Percentiles rank a stretch among this genome's conserved stretches.
phyloP scores from a whole-genome alignment of 371 early-diverging fungal genomes.

The Rozella allomycis region DNA sequence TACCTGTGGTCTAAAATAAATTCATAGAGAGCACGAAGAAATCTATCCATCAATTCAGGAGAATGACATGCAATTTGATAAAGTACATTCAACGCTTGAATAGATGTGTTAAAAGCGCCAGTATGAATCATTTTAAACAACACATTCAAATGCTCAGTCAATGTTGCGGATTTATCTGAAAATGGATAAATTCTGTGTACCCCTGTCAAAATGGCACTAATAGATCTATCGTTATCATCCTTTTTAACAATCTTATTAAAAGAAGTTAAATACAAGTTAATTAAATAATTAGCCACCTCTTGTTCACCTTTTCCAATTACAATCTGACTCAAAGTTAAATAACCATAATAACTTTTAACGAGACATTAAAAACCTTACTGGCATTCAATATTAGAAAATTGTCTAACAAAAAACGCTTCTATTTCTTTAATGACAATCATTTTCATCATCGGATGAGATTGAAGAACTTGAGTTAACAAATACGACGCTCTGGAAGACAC shows the following conservation, averaged over 20 bases:
- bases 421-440: conserved; percentile 58
- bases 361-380: conserved; percentile 62
- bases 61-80: conserved; percentile 48
- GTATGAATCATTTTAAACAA: conserved; percentile 69
- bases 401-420: conserved; percentile 56
- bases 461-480: conserved; percentile 43
- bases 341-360: conserved; percentile 53
- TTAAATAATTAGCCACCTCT: conserved; percentile 44
- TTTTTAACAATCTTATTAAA: conserved; percentile 48
- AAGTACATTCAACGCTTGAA: conserved; percentile 74
- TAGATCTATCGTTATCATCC: conserved; percentile 16
- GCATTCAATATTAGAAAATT: conserved; percentile 28
- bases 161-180: conserved; percentile 13
- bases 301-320: conserved; percentile 44
- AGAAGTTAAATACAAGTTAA: conserved; percentile 70
- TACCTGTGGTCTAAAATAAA: too few relatives aligned
- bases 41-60: too few relatives aligned
- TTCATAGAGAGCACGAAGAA: too few relatives aligned
- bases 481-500: conserved; percentile 61
- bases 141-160: conserved; percentile 53
- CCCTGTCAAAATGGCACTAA: conserved; percentile 80
- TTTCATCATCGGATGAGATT: conserved; percentile 67
- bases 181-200: conserved; percentile 87
- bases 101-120: conserved; percentile 62
- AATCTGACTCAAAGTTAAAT: conserved; percentile 78